Percentiles rank a stretch among this genome's conserved stretches.
phyloP scores from a whole-genome alignment of 2,329 filamentous ascomycete species.

The Fusarium palustre region DNA sequence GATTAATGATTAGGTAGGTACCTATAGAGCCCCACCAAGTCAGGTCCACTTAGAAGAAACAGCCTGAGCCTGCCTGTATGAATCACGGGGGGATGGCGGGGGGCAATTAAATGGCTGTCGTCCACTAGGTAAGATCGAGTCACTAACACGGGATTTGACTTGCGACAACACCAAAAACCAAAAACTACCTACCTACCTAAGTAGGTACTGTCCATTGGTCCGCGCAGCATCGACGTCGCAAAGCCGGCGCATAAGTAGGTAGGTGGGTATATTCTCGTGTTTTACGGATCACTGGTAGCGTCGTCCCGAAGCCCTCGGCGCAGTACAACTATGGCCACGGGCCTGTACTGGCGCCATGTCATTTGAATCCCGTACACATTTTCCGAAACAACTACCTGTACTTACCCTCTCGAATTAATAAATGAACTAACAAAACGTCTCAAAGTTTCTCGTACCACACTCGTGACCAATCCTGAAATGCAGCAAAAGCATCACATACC shows the following conservation, averaged over 20 bases:
- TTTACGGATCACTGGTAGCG: constrained; percentile 11
- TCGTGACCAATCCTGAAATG: constrained; percentile 10
- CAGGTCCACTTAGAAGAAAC: constrained; percentile 5
- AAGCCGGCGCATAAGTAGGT: not conserved
- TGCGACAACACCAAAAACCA: constrained; percentile 28
- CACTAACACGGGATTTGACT: constrained; percentile 40
- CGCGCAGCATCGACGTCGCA: constrained; percentile 26
- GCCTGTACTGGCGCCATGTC: constrained; percentile 46
- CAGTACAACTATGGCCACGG: constrained; percentile 25
- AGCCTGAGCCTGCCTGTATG: constrained; percentile 6
- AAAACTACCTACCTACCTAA: no score
- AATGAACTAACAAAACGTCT: constrained; percentile 28
- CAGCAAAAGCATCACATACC: not conserved
- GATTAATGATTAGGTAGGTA: no score
- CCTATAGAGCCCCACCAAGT: not conserved
- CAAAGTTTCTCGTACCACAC: constrained; percentile 29
- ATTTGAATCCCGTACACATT: constrained; percentile 46
- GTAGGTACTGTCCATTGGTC: constrained; percentile 28
- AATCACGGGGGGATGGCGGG: constrained; percentile 36
- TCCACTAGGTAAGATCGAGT: constrained; percentile 34
- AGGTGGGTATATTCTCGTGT: not conserved
- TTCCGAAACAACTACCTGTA: not conserved
- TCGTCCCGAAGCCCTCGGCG: constrained; percentile 28
- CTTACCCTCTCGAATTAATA: not conserved
- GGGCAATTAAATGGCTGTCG: constrained; percentile 17